Conservation (phyloP, 2,329 filamentous ascomycete genomes). For the Hawksworthiomyces lignivorus region DNA sequence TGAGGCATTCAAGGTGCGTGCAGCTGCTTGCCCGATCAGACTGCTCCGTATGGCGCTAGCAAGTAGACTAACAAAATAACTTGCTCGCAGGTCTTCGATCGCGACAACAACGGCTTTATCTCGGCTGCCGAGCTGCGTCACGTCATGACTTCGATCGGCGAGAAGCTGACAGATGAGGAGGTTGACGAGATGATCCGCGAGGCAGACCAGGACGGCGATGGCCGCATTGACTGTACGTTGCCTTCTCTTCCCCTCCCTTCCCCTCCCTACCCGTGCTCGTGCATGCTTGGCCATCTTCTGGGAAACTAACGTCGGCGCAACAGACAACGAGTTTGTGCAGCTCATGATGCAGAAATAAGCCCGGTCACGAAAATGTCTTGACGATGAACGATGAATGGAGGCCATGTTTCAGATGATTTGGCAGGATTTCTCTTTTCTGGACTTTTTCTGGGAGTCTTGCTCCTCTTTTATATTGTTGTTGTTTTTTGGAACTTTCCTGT, state of each 20-base stretch:
- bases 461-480: background rate
- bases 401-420: constrained; percentile 9
- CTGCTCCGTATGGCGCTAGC: no score
- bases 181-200: constrained; percentile 92
- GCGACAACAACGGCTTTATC: constrained; percentile 88
- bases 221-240: constrained; percentile 74
- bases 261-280: no score
- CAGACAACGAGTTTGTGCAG: constrained; percentile 89
- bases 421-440: constrained; percentile 10
- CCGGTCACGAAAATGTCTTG: background rate
- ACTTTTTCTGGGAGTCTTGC: background rate
- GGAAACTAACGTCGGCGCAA: background rate
- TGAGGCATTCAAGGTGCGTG: constrained; percentile 74
- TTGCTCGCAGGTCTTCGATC: constrained; percentile 67
- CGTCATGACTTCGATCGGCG: constrained; percentile 86
- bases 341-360: constrained; percentile 91
- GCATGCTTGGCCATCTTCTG: no score
- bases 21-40: no score
- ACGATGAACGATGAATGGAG: constrained; percentile 4
- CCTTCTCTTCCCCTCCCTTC: background rate
- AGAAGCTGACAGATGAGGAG: constrained; percentile 86
- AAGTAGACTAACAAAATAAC: no score
- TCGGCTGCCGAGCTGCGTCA: constrained; percentile 81
- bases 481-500: background rate
- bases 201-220: constrained; percentile 83